Evolutionary conservation across 768 basidiomycete genomes (phyloP).

Genomic region (Leucosporidium scottii): DNA sequence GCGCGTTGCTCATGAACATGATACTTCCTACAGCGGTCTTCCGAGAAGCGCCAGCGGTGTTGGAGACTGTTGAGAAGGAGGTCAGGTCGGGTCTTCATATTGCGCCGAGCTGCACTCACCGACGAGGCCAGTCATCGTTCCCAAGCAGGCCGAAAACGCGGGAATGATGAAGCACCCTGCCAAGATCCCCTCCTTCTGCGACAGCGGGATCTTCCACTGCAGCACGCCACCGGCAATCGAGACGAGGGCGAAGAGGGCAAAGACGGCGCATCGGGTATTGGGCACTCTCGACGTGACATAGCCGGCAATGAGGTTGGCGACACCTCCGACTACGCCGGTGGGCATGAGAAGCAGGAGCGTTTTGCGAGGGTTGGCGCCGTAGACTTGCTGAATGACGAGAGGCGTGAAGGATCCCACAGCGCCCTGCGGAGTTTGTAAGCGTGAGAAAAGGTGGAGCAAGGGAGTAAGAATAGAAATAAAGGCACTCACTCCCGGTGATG

Average conservation of each 20-base stretch:
- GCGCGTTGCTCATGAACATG: background rate
- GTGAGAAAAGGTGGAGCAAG: too few relatives aligned
- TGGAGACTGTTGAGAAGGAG: background rate
- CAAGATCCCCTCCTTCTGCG: background rate
- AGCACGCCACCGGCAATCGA: background rate
- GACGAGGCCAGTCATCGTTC: background rate
- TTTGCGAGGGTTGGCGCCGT: background rate
- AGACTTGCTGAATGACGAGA: background rate
- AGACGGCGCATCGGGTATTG: background rate
- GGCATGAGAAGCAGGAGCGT: background rate
- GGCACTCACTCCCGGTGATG: background rate
- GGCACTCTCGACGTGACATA: background rate
- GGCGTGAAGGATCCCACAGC: background rate
- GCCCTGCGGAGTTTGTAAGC: background rate
- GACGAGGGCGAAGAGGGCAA: background rate
- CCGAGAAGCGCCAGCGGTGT: background rate
- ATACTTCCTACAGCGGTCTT: background rate
- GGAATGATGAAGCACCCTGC: background rate
- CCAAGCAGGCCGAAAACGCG: background rate
- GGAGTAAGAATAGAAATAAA: too few relatives aligned
- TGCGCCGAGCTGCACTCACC: background rate
- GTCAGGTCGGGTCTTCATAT: background rate
- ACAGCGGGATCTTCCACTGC: background rate
- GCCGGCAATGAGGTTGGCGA: background rate
- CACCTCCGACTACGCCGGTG: background rate